These are phyloP conservation scores for Penicillium sumatraense DNA, from an alignment of 2,329 filamentous ascomycete genomes.

Conservation along the genomic window DNA sequence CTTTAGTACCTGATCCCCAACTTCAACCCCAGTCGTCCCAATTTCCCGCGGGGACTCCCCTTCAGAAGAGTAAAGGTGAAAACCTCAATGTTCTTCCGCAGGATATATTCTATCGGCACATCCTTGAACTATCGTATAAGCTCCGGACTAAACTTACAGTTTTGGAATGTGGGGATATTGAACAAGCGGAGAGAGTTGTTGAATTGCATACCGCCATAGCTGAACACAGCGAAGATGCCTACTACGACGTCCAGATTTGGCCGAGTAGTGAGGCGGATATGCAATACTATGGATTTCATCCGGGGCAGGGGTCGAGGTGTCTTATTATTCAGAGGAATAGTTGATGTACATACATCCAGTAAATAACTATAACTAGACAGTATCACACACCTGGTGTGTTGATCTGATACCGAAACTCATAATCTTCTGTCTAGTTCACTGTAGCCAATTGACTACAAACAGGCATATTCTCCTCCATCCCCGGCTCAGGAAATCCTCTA, in stretches of 20 bases:
- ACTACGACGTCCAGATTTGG: slow-evolving; percentile 20
- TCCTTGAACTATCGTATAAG: slow-evolving; percentile 32
- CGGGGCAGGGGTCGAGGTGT: slow-evolving; percentile 24
- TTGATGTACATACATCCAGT: too few relatives aligned
- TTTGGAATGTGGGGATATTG: slow-evolving; percentile 42
- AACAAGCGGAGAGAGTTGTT: slow-evolving; percentile 39
- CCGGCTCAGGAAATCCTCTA: slow-evolving; percentile 32
- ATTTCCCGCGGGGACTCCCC: neutral
- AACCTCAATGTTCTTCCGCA: slow-evolving; percentile 26
- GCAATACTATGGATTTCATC: slow-evolving; percentile 24
- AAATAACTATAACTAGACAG: too few relatives aligned
- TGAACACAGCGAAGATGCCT: neutral
- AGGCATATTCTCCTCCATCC: slow-evolving; percentile 30
- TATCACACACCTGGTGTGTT: too few relatives aligned
- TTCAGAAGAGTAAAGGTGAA: too few relatives aligned
- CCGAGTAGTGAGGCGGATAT: slow-evolving; percentile 21
- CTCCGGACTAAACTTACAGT: slow-evolving; percentile 35
- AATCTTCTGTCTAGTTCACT: too few relatives aligned
- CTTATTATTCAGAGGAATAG: slow-evolving; percentile 21
- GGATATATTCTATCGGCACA: slow-evolving; percentile 42
- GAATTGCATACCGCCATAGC: slow-evolving; percentile 21
- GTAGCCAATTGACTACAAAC: slow-evolving; percentile 31
- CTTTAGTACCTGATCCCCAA: slow-evolving; percentile 67
- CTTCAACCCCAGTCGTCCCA: neutral
- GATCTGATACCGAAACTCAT: too few relatives aligned